Conservation (phyloP, 2,329 filamentous ascomycete species). For the Sporothrix variecibatus region DNA sequence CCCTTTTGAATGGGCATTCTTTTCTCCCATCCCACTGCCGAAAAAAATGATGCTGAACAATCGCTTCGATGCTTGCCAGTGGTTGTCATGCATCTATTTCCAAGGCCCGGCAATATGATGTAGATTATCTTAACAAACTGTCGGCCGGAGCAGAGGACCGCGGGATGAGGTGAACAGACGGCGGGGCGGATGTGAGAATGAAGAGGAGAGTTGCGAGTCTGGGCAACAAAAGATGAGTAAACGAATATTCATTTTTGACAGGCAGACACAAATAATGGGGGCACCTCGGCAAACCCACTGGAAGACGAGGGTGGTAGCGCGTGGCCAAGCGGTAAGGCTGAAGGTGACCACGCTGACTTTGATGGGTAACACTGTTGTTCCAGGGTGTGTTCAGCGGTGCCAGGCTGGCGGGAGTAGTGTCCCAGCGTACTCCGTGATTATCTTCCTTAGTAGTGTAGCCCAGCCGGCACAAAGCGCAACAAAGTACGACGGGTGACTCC, state of each 20-base stretch:
- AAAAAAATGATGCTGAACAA: background rate
- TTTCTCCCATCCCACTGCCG: background rate
- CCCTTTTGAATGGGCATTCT: background rate
- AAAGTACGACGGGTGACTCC: background rate
- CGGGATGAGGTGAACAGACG: background rate
- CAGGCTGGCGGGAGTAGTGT: background rate
- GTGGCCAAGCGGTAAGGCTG: conserved; percentile 8
- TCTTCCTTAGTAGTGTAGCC: background rate
- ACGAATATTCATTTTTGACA: background rate
- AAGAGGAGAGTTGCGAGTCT: background rate
- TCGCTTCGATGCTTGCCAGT: background rate
- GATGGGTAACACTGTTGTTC: background rate
- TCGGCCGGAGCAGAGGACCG: background rate
- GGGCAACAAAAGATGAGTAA: conserved; percentile 8
- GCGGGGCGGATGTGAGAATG: background rate
- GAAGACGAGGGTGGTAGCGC: background rate
- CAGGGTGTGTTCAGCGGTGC: background rate
- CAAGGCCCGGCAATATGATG: background rate
- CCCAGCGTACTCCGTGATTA: too few relatives aligned
- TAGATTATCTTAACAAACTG: background rate
- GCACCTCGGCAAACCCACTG: background rate
- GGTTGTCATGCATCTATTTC: too few relatives aligned
- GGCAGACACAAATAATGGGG: background rate
- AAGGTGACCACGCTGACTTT: background rate
- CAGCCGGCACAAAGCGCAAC: background rate